Evolutionary conservation across 208 protist genomes (phyloP), one percentile per base, ranked within the genome.

Genomic region (Trypanosoma lewisi): DNA sequence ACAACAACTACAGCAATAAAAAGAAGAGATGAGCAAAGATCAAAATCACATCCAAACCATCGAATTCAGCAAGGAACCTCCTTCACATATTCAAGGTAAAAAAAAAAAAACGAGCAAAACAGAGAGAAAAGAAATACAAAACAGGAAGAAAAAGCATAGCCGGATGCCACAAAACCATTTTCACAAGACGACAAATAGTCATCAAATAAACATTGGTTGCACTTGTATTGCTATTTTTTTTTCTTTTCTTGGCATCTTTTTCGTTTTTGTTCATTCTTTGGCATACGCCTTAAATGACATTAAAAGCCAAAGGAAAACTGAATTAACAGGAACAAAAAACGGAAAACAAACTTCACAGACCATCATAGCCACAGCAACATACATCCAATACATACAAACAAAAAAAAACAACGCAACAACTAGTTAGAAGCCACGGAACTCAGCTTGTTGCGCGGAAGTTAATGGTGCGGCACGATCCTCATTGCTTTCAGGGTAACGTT

Each of bases 401-500:
- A 57, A 28, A 67, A 67, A 48, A 67, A 58, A 52, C 59, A 2
- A 56, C 33, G 4, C 33, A 33, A 37, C 5, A 30, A n/a, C n/a
- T 16, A 48, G 9, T 63, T 78, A 92, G 59, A 93, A 93, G 27
- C 52, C 70, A 64, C 79, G 80, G 61, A 96, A 96, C 71, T 91
- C 82, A 2, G 81, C 78, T 68, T 96, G 90, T 61, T 96, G 90
- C 4, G 85, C 84, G 6, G 81, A 16, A 11, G 83, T 90, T 37
- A 94, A 68, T 33, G 72, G 67, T 9, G 72, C 60, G 3, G 51
- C 60, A 34, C 80, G 79, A 70, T 91, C 83, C 28, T 89, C 83
- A 8, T 77, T 73, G 54, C 82, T 91, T 37, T 95, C 85, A 49
- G 89, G 84, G 70, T 93, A 93, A 58, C 77, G 73, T 70, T 93